A percentile compares a stretch with the other conserved stretches of the same genome.
Evolutionary conservation across 495 filamentous ascomycete species (phyloP).

Genomic region (Sordaria brevicollis): DNA sequence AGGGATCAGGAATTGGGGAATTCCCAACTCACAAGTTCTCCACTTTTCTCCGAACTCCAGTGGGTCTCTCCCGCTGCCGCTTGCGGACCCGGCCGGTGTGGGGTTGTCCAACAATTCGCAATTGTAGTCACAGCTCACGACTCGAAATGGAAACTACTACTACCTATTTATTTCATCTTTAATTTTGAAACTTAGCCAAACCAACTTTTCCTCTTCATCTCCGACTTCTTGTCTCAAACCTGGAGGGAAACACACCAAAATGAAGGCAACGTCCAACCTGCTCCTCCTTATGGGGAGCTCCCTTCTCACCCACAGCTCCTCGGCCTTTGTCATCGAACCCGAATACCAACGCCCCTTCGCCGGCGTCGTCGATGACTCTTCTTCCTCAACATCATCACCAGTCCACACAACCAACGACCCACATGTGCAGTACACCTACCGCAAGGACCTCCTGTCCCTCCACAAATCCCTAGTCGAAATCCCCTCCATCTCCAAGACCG

Average conservation of each 20-base stretch:
- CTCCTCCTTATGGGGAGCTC: not conserved
- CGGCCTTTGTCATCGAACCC: not conserved
- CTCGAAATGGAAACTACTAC: not conserved
- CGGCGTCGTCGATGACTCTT: not conserved
- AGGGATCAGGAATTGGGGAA: not conserved
- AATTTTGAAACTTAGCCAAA: not conserved
- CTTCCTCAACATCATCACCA: not conserved
- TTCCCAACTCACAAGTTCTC: not conserved
- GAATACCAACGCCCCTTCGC: not conserved
- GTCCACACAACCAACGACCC: not conserved
- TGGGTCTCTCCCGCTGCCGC: not conserved
- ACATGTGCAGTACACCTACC: constrained; percentile 20
- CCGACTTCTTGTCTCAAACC: not conserved
- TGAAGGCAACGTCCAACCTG: not conserved
- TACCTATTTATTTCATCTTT: not conserved
- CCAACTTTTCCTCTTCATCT: not conserved
- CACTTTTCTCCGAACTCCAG: not conserved
- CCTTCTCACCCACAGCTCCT: not conserved
- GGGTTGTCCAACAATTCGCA: not conserved
- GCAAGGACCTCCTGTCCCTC: constrained; percentile 52
- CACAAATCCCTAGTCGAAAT: constrained; percentile 69
- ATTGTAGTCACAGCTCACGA: not conserved
- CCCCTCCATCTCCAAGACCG: constrained; percentile 64
- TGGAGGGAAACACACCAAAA: not conserved
- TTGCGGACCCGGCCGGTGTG: not conserved